These are phyloP conservation scores for Moniliophthora roreri DNA, from an alignment of 1,284 basidiomycete genomes.

Conservation along the genomic window DNA sequence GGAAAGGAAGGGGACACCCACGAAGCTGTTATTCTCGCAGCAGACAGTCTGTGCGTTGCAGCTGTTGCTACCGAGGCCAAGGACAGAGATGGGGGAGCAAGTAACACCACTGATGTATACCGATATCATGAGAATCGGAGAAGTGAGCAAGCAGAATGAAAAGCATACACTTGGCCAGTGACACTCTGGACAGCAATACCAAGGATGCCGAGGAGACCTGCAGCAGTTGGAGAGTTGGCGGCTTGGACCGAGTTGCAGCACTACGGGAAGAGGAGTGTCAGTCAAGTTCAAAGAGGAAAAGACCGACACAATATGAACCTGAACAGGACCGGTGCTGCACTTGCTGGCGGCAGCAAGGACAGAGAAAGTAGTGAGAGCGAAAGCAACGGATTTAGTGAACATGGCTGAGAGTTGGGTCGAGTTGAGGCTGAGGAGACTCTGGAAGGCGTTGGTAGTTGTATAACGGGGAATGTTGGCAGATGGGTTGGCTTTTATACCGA, in stretches of 20 bases:
- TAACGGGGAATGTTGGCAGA: no score
- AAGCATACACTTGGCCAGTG: background rate
- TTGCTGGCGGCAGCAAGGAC: background rate
- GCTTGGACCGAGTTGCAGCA: background rate
- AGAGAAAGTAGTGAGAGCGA: no score
- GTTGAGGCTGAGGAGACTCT: no score
- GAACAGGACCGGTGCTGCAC: background rate
- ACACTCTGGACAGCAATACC: background rate
- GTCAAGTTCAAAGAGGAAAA: background rate
- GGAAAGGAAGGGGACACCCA: background rate
- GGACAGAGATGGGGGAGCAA: background rate
- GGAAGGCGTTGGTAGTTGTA: no score
- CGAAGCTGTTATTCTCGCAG: background rate
- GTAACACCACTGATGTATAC: background rate
- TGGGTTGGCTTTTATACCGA: no score
- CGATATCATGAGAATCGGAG: no score
- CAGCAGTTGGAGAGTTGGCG: background rate
- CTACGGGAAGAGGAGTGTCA: background rate
- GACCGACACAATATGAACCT: background rate
- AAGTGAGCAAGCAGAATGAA: no score
- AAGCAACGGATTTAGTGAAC: no score
- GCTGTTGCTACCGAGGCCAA: background rate
- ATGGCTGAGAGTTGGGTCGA: no score
- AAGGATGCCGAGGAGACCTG: background rate
- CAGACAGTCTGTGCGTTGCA: conserved; percentile 2